These are phyloP conservation scores for Tulasnella sp. DNA, from an alignment of 768 basidiomycete species.

Conservation along the genomic window DNA sequence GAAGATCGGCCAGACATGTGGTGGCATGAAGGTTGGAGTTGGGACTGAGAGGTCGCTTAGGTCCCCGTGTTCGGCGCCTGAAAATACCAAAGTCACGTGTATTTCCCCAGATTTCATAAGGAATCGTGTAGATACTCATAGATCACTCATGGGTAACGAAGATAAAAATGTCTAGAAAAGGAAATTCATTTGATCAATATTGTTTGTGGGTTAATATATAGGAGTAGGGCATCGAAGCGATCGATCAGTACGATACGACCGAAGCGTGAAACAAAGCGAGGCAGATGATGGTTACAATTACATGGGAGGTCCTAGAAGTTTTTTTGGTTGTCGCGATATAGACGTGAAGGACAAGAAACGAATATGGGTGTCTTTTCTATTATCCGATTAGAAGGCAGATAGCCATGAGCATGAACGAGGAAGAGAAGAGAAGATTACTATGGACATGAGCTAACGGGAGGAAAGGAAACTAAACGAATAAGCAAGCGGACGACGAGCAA, in stretches of 20 bases:
- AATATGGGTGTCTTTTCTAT: too few relatives aligned
- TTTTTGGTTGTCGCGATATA: too few relatives aligned
- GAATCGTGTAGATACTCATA: background rate
- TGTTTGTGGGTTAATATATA: background rate
- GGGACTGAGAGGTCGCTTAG: background rate
- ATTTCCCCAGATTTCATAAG: background rate
- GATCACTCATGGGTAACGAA: background rate
- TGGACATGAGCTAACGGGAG: too few relatives aligned
- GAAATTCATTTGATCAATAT: background rate
- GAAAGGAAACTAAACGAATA: too few relatives aligned
- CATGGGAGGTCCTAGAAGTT: too few relatives aligned
- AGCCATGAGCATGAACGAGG: too few relatives aligned
- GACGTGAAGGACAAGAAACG: too few relatives aligned
- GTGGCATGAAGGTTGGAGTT: background rate
- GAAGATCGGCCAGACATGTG: background rate
- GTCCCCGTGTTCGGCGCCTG: background rate
- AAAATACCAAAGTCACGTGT: background rate
- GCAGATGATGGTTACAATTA: too few relatives aligned
- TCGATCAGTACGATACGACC: background rate
- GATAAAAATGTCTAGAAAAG: background rate
- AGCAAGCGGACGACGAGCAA: too few relatives aligned
- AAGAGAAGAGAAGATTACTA: too few relatives aligned
- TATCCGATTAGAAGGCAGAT: too few relatives aligned
- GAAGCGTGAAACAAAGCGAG: background rate
- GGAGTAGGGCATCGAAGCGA: background rate